Evolutionary conservation across 768 basidiomycete genomes (phyloP).

Genomic region (Flagelloscypha sp.): DNA sequence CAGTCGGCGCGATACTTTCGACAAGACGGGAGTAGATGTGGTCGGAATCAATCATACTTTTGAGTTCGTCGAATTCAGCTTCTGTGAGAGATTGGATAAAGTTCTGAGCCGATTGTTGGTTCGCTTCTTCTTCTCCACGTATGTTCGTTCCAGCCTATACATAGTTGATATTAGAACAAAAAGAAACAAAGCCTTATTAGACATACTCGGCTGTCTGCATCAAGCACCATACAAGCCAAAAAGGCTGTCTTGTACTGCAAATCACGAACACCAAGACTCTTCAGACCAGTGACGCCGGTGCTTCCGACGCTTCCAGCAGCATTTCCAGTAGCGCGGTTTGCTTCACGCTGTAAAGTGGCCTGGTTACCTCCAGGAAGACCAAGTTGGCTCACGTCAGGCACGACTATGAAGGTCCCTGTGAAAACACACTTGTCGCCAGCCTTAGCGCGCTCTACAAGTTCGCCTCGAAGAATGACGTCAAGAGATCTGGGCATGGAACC

Average conservation of each 20-base stretch:
- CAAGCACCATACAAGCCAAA: constrained; percentile 94
- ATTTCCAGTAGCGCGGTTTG: constrained; percentile 54
- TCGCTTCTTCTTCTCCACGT: constrained; percentile 79
- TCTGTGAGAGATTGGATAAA: constrained; percentile 87
- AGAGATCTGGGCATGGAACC: constrained; percentile 97
- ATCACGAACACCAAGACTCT: constrained; percentile 90
- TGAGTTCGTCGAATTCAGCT: constrained; percentile 92
- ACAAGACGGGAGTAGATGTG: constrained; percentile 94
- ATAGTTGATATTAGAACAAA: constrained; percentile 5
- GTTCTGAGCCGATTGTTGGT: constrained; percentile 69
- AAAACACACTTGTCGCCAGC: constrained; percentile 99
- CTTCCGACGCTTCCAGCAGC: constrained; percentile 57
- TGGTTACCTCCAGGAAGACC: constrained; percentile 91
- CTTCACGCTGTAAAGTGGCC: constrained; percentile 84
- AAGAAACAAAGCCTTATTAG: not conserved
- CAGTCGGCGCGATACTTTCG: constrained; percentile 92
- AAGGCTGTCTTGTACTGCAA: constrained; percentile 98
- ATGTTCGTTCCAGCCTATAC: constrained; percentile 75
- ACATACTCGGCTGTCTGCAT: constrained; percentile 80
- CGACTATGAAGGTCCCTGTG: constrained; percentile 96
- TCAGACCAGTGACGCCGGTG: constrained; percentile 87
- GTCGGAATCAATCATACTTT: constrained; percentile 87
- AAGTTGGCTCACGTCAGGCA: constrained; percentile 95
- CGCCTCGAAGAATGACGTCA: constrained; percentile 90
- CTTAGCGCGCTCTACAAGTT: constrained; percentile 97